Evolutionary conservation across 345 rosid species (phyloP).

Genomic region (Mangifera indica): DNA sequence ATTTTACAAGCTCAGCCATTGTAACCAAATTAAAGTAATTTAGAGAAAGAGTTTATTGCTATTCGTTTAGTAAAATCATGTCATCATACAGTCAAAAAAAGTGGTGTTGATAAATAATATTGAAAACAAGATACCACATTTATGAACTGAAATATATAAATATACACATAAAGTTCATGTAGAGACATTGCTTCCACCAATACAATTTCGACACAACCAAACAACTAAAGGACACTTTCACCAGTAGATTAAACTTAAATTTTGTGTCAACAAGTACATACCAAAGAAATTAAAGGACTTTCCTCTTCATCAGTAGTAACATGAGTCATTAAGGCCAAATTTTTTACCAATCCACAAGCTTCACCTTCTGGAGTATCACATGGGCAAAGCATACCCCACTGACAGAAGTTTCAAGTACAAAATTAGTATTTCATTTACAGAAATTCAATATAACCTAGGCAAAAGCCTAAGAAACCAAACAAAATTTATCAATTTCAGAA

Average conservation of each 20-base stretch:
- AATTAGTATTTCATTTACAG: constrained; percentile 7
- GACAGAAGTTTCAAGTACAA: constrained; percentile 10
- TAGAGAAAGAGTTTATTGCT: neutral
- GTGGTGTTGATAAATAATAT: neutral
- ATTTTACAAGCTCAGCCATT: neutral
- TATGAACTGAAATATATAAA: neutral
- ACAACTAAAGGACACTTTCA: constrained; percentile 3
- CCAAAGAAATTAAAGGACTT: constrained; percentile 77
- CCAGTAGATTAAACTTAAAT: constrained; percentile 7
- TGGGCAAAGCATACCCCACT: constrained; percentile 99
- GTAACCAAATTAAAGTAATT: neutral
- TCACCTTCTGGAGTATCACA: constrained; percentile 99
- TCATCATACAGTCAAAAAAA: neutral
- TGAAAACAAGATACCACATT: neutral
- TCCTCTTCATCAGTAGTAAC: constrained; percentile 95
- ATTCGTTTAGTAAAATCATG: neutral
- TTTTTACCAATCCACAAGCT: constrained; percentile 95
- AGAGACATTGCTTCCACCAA: neutral
- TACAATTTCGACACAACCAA: neutral
- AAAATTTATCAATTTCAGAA: neutral
- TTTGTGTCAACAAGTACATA: constrained; percentile 25
- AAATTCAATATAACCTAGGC: neutral
- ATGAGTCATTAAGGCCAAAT: constrained; percentile 98
- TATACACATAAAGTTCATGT: neutral
- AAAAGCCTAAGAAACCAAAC: constrained; percentile 7